Evolutionary conservation across 805 yeast genomes (phyloP), one percentile per base, ranked within the genome.

Genomic region (Candida odintsovae): DNA sequence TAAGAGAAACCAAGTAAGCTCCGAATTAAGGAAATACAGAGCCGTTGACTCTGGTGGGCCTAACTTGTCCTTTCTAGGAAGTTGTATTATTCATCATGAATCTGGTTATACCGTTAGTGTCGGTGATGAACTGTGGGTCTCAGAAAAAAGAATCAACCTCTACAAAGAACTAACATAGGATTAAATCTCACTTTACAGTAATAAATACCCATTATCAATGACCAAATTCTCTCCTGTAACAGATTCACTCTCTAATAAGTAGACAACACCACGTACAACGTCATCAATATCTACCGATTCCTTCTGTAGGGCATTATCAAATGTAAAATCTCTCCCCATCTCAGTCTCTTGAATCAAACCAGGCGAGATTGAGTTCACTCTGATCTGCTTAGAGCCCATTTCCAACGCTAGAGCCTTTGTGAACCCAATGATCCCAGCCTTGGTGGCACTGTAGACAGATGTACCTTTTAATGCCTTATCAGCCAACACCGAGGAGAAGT

Each of bases 351-450:
- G 66, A 1, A 82, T 70, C 26, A 86, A 65, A 0, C 92, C 92
- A 0, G 95, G 94, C 18, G 81, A 61, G 1, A 89, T 61, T 1
- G 83, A 69, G 60, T 86, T 86, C 38, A 83, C 83, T 35, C 87
- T 63, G 3, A 88, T 71, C 10, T 70, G 69, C 31, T 66, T 62
- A 0, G 78, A 63, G 13, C 72, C 73, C 49, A 84, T 58, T 53
- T 88, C 96, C 1, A 62, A 54, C 0, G 90, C 84, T 29, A 86
- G 59, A 0, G 82, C 62, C 40, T 69, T 64, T 0, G 89, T 76
- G 54, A 87, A 79, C 3, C 83, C 83, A 41, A 76, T 64, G 3
- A 88, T 56, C 0, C 89, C 96, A 0, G 83, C 81, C 58, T 88
- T 88, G 44, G 84, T 69, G 0, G 90, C 86, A 0, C 83, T 67